Conservation (phyloP, 805 yeast species). For the Tetrapisispora iriomotensis region DNA sequence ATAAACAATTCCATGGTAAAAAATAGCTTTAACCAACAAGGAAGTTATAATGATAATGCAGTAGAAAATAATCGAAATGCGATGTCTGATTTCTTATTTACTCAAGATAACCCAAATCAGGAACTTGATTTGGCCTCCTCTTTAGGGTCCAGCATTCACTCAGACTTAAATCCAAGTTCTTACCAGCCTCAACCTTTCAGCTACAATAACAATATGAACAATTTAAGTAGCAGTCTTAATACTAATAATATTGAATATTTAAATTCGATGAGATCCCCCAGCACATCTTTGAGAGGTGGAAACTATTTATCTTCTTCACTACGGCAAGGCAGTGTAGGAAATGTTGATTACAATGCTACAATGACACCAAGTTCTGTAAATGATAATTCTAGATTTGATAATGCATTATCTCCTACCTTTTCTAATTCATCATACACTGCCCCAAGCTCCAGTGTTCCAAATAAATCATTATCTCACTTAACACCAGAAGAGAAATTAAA, state of each 20-base stretch:
- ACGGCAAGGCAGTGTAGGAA: conserved; percentile 16
- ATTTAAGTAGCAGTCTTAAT: conserved; percentile 1
- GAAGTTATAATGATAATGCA: too few species aligned
- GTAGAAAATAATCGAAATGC: too few species aligned
- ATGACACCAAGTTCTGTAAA: conserved; percentile 15
- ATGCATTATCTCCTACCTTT: neutral
- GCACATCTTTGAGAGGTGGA: conserved; percentile 27
- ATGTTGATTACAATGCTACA: conserved; percentile 13
- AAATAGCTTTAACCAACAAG: too few species aligned
- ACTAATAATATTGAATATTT: neutral
- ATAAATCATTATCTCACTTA: conserved; percentile 9
- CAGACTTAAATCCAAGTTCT: conserved; percentile 19
- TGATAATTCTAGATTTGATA: neutral
- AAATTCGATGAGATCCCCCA: conserved; percentile 21
- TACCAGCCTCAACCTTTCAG: conserved; percentile 18
- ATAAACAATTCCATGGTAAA: neutral
- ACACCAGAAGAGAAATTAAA: conserved; percentile 61
- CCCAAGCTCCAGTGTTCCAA: conserved; percentile 1
- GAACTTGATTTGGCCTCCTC: conserved; percentile 23
- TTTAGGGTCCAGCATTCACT: conserved; percentile 21
- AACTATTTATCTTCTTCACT: conserved; percentile 23
- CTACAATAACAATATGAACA: conserved; percentile 7
- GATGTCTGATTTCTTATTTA: conserved; percentile 16
- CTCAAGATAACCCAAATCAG: conserved; percentile 12
- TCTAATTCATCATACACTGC: neutral